Percentiles rank a stretch among this genome's conserved stretches.
These are phyloP conservation scores for Neurospora cerealis DNA, from an alignment of 495 filamentous ascomycete species.

Conservation along the genomic window DNA sequence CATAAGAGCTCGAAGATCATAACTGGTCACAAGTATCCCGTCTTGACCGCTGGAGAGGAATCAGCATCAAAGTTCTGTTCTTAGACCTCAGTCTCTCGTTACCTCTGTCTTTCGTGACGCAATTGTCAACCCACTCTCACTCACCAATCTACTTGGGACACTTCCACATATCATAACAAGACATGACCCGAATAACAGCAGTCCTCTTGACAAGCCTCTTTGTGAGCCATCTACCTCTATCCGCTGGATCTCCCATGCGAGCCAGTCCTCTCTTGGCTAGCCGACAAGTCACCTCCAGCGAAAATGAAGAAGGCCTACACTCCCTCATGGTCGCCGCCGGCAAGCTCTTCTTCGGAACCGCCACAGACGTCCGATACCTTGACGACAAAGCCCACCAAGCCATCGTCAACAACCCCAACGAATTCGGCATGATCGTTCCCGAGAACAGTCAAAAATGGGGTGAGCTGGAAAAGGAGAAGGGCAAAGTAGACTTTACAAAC, in stretches of 20 bases:
- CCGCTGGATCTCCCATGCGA: background rate
- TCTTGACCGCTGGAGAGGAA: background rate
- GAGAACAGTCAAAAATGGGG: constrained; percentile 49
- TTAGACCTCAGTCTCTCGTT: background rate
- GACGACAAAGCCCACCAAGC: constrained; percentile 40
- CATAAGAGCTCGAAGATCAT: background rate
- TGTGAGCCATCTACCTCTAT: background rate
- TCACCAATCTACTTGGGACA: background rate
- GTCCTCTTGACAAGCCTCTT: background rate
- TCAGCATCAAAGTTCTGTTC: background rate
- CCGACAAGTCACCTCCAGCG: background rate
- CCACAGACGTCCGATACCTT: constrained; percentile 19
- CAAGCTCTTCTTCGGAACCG: constrained; percentile 23
- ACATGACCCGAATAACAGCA: background rate
- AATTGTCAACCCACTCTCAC: background rate
- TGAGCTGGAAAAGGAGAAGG: constrained; percentile 23
- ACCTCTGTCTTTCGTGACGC: background rate
- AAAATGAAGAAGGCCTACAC: constrained; percentile 9
- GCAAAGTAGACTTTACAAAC: constrained; percentile 37
- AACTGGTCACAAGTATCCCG: background rate
- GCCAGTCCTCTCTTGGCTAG: background rate
- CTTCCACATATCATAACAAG: background rate
- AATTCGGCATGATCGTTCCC: constrained; percentile 49
- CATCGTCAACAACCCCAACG: constrained; percentile 34
- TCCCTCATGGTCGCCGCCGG: constrained; percentile 16